These are phyloP conservation scores for Eucalyptus sp. DNA, from an alignment of 345 rosid genomes.

Conservation along the genomic window DNA sequence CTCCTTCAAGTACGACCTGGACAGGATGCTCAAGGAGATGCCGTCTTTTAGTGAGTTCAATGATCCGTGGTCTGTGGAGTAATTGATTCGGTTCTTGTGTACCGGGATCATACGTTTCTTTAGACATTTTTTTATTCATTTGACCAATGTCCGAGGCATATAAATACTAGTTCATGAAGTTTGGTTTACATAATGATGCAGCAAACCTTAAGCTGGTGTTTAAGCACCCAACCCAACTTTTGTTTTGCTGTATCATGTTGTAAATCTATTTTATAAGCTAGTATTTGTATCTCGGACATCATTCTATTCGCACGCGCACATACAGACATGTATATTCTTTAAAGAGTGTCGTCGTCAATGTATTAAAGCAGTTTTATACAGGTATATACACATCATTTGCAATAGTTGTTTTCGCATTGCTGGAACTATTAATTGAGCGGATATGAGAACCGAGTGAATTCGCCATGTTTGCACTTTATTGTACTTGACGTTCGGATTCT, in stretches of 20 bases:
- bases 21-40: constrained; percentile 28
- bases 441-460: neutral
- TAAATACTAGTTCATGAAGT: neutral
- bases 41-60: constrained; percentile 18
- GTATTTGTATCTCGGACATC: neutral
- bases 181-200: neutral
- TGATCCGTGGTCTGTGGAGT: constrained; percentile 9
- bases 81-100: neutral
- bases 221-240: neutral
- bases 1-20: constrained; percentile 20
- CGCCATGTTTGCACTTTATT: neutral
- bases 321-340: neutral
- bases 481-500: neutral
- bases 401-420: neutral
- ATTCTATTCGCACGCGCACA: fast-evolving
- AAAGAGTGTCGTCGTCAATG: neutral
- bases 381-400: neutral
- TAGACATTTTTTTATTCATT: neutral
- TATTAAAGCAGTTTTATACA: neutral
- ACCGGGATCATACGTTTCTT: neutral
- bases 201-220: neutral
- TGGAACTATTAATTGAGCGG: neutral
- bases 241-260: neutral
- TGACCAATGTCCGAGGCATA: neutral
- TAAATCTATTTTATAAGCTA: neutral